Evolutionary conservation across 805 yeast species (phyloP), one percentile per base, ranked within the genome.

Genomic region (Kodamaea kakaduensis): DNA sequence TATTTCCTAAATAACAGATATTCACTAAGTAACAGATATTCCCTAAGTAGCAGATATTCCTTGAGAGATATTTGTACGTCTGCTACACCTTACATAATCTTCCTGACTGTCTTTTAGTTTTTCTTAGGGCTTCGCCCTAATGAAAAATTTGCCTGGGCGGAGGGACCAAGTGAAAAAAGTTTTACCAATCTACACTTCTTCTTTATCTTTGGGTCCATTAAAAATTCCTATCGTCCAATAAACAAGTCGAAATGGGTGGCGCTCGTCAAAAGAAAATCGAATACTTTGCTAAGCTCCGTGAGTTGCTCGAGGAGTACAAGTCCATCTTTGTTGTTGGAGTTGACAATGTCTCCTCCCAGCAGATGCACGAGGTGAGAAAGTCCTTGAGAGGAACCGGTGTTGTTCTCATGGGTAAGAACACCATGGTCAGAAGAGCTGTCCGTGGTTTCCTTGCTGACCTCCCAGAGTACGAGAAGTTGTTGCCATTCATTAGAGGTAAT

Each of bases 401-500:
- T 56, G 89, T 93, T 55, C 77, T 93, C 64, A 93, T 93, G 98
- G 99, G 99, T 78, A 93, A 93, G 85, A 93, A 93, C 96, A 93
- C 99, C 81, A 90, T 93, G 97, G 96, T 93, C 55, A 87, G 99
- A 79, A 88, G 97, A 77, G 99, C 98, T 67, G 76, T 93, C 79
- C 88, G 98, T 77, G 93, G 88, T 61, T 86, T 87, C 82, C 65
- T 89, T 56, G 36, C 81, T 61, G 97, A 90, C 67, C 78, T 86
- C 73, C 97, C 97, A 69, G 97, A 93, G 60, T 84, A 68, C 67
- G 98, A 93, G 78, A 88, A 83, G 71, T 71, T 93, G 60, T 75
- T 93, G 72, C 97, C 98, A 55, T 83, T 73, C 77, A 79, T 94
- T 69, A 87, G 71, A 72, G 99, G 98, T 75, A 93, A 93, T 78